Evolutionary conservation across 2,329 filamentous ascomycete genomes (phyloP).

Genomic region (Colletotrichum scovillei): DNA sequence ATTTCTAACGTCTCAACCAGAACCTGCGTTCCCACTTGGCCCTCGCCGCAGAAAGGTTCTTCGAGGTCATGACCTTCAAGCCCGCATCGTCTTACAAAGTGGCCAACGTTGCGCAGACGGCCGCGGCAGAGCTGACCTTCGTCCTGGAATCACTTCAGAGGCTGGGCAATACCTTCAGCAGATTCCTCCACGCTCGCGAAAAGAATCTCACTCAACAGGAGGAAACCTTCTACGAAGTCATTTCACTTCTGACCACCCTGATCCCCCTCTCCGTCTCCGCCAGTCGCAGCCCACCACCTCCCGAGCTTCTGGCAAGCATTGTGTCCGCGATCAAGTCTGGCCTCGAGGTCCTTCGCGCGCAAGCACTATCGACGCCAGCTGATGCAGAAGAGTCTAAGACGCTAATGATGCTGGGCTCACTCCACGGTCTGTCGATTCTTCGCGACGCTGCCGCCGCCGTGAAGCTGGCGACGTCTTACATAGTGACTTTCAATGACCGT

Average conservation of each 20-base stretch:
- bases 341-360: slow-evolving; percentile 41
- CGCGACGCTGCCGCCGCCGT: slow-evolving; percentile 51
- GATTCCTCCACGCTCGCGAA: slow-evolving; percentile 46
- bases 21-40: slow-evolving; percentile 60
- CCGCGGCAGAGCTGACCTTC: slow-evolving; percentile 56
- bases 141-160: slow-evolving; percentile 54
- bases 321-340: slow-evolving; percentile 37
- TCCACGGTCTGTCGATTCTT: slow-evolving; percentile 51
- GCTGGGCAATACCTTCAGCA: slow-evolving; percentile 55
- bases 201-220: slow-evolving; percentile 55
- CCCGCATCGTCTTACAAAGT: slow-evolving; percentile 64
- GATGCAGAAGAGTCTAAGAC: slow-evolving; percentile 23
- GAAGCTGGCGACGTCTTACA: slow-evolving; percentile 46
- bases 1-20: slow-evolving; percentile 46
- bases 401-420: slow-evolving; percentile 43
- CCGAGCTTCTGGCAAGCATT: slow-evolving; percentile 17
- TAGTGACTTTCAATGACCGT: slow-evolving; percentile 49
- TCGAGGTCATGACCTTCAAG: slow-evolving; percentile 61
- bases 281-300: slow-evolving; percentile 5
- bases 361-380: slow-evolving; percentile 21
- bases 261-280: slow-evolving; percentile 41
- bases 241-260: slow-evolving; percentile 53
- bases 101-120: slow-evolving; percentile 48
- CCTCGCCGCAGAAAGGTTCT: slow-evolving; percentile 62
- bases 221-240: slow-evolving; percentile 54